Evolutionary conservation across 306 rosid species (phyloP), one percentile per base, ranked within the genome.

Genomic region (Elaeagnus macrophylla): DNA sequence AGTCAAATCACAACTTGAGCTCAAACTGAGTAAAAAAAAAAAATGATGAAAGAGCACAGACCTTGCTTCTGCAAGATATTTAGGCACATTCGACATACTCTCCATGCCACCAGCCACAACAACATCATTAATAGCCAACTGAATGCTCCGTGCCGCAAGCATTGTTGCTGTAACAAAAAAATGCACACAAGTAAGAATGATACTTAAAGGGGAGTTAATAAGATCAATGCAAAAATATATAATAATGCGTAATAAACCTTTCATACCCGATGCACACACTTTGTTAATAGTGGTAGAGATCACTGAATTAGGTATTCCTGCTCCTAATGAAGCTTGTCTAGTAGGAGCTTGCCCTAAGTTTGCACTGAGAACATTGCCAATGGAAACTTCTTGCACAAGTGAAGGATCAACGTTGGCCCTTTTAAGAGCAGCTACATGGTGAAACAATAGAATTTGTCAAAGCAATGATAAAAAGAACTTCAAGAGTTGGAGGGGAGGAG

Each of bases 21-120:
- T 58, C 39, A 39, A 57, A 48, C 37, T 39, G n/a, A n/a, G 32
- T 25, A 2, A 25, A 25, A 68, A 57, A 32, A n/a, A n/a, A n/a
- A n/a, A n/a, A n/a, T n/a, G n/a, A n/a, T 63, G 35, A 51, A 48
- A 44, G 49, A 67, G 55, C 13, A 73, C 46, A 51, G 42, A 93
- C 99, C 99, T 93, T 77, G 96, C 99, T 81, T 93, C 99, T 13
- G 94, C 84, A 19, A 93, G 53, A 74, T 93, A 93, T 70, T 93
- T 93, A 0, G 99, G 99, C 59, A 61, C 88, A 66, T 79, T 93
- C 37, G 99, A 93, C 99, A 93, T 93, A 88, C 80, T 82, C 72
- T 93, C 99, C 95, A 88, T 84, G 61, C 99, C 99, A 75, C 99
- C 99, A 70, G 99, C 89, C 52, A 93, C 94, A 63, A 93, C 96